Evolutionary conservation across 78 protist genomes (phyloP).

Genomic region (Dictyostelium discoideum): dicty_2.7 NC_007088.5:1154001-1154500

Average conservation of each 20-base stretch:
- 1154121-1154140: background rate
- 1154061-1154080: background rate
- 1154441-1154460: background rate
- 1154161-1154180: conserved; percentile 15
- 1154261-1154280: background rate
- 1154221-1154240: background rate
- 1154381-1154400: background rate
- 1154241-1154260: background rate
- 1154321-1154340: background rate
- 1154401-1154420: background rate
- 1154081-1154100: background rate
- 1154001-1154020: background rate
- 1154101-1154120: background rate
- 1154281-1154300: background rate
- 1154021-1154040: background rate
- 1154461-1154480: background rate
- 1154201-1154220: conserved; percentile 8
- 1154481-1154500: conserved; percentile 26
- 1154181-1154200: conserved; percentile 13
- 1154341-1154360: background rate
- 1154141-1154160: conserved; percentile 11
- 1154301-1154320: background rate
- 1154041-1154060: background rate
- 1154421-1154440: background rate
- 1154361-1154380: background rate